phyloP scores from a whole-genome alignment of 164 flowering plant species.

The Tetrastigma voinierianum region DNA sequence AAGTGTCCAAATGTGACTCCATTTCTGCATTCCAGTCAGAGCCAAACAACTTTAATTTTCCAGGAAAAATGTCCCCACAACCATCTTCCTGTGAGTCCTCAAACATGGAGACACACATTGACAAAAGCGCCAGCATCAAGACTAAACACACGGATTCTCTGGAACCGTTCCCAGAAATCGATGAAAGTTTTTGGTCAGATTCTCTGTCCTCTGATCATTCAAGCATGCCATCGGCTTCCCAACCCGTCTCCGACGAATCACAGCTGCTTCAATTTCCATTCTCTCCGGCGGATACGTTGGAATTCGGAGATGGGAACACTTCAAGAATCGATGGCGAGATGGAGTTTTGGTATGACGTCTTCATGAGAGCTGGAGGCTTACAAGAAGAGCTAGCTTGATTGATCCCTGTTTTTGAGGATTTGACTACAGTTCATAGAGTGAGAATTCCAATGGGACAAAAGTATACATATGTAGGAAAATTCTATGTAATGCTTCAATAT shows the following conservation, averaged over 20 bases:
- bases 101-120: neutral
- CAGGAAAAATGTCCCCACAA: constrained; percentile 26
- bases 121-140: constrained; percentile 6
- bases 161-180: constrained; percentile 21
- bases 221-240: neutral
- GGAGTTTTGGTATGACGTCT: constrained; percentile 9
- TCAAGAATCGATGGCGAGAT: neutral
- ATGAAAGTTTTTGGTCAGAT: constrained; percentile 42
- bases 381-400: neutral
- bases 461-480: too few species aligned
- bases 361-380: constrained; percentile 1
- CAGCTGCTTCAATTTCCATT: constrained; percentile 8
- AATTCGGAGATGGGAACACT: neutral
- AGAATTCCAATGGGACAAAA: too few species aligned
- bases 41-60: neutral
- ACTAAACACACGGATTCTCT: constrained; percentile 12
- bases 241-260: neutral
- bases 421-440: too few species aligned
- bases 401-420: too few species aligned
- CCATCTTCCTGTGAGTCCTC: constrained; percentile 33
- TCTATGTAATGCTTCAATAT: too few species aligned
- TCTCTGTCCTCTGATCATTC: constrained; percentile 8
- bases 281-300: neutral
- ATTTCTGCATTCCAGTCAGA: neutral
- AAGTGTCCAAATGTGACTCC: neutral